Evolutionary conservation across 805 yeast genomes (phyloP).

Genomic region (Candida pseudofarinosa): DNA sequence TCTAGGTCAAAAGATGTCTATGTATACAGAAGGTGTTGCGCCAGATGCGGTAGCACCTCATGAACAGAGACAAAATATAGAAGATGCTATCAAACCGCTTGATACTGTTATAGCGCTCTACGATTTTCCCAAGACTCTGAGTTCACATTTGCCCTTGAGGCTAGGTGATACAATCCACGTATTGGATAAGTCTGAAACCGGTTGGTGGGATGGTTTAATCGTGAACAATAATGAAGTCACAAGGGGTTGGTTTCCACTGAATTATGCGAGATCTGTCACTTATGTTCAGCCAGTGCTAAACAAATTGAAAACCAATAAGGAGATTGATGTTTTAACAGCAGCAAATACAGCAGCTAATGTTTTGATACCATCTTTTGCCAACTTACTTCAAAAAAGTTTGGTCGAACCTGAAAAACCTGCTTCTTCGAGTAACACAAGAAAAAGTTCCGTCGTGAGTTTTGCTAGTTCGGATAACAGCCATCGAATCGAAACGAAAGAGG

Average conservation of each 20-base stretch:
- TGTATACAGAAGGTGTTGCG: slow-evolving; percentile 34
- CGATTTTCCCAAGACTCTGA: slow-evolving; percentile 50
- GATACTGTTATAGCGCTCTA: slow-evolving; percentile 59
- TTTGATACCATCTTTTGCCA: slow-evolving; percentile 38
- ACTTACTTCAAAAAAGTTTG: slow-evolving; percentile 31
- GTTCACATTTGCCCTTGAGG: slow-evolving; percentile 48
- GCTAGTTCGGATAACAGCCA: slow-evolving; percentile 40
- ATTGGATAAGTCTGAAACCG: slow-evolving; percentile 54
- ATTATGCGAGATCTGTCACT: slow-evolving; percentile 48
- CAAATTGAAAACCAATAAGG: slow-evolving; percentile 35
- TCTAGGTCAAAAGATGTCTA: slow-evolving; percentile 8
- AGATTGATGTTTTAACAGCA: slow-evolving; percentile 40
- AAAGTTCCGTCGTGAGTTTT: slow-evolving; percentile 48
- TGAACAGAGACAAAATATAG: slow-evolving; percentile 13
- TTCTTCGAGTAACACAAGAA: slow-evolving; percentile 35
- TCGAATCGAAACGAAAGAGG: slow-evolving; percentile 4
- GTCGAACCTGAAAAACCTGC: slow-evolving; percentile 29
- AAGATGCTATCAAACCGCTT: slow-evolving; percentile 33
- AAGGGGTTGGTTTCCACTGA: slow-evolving; percentile 86
- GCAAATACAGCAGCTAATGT: slow-evolving; percentile 46
- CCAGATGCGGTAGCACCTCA: slow-evolving; percentile 37
- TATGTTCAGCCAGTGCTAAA: slow-evolving; percentile 39
- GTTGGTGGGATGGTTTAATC: slow-evolving; percentile 87
- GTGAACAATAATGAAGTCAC: slow-evolving; percentile 34
- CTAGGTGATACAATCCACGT: slow-evolving; percentile 74